Evolutionary conservation across 805 yeast genomes (phyloP).

Genomic region (Saccharomycopsis sp.): DNA sequence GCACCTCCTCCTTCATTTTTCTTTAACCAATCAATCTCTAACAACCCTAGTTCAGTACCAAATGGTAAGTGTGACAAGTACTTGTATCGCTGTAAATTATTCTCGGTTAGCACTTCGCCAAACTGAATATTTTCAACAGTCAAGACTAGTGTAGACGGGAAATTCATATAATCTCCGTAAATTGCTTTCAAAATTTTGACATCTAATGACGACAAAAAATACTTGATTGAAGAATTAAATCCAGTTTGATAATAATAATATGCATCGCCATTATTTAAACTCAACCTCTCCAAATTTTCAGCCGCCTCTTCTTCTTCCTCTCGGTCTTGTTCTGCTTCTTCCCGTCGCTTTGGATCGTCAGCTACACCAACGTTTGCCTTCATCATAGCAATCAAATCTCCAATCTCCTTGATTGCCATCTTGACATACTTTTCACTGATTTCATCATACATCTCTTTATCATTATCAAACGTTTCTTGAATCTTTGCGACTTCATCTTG

Average conservation of each 20-base stretch:
- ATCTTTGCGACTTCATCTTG: constrained; percentile 54
- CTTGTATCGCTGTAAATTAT: constrained; percentile 51
- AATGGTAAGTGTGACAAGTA: constrained; percentile 75
- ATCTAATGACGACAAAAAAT: constrained; percentile 72
- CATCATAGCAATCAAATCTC: constrained; percentile 24
- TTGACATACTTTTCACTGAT: constrained; percentile 53
- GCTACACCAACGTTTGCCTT: constrained; percentile 4
- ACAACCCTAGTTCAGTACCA: constrained; percentile 76
- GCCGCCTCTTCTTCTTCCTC: not conserved
- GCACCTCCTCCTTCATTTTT: constrained; percentile 20
- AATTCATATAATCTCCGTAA: constrained; percentile 52
- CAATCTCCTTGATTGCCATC: constrained; percentile 35
- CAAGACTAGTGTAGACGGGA: constrained; percentile 61
- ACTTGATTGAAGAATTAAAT: constrained; percentile 58
- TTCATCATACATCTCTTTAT: constrained; percentile 29
- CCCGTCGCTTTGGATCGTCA: too few species aligned
- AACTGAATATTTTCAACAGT: constrained; percentile 63
- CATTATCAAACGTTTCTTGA: constrained; percentile 31
- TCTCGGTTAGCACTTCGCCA: constrained; percentile 57
- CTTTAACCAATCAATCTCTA: constrained; percentile 79
- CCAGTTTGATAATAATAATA: constrained; percentile 76
- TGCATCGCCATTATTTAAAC: constrained; percentile 36
- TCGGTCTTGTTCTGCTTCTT: constrained; percentile 7
- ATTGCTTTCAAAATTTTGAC: constrained; percentile 59
- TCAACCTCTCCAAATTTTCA: constrained; percentile 1